Conservation (phyloP, 805 yeast species). For the Dipodascus geniculatus region DNA sequence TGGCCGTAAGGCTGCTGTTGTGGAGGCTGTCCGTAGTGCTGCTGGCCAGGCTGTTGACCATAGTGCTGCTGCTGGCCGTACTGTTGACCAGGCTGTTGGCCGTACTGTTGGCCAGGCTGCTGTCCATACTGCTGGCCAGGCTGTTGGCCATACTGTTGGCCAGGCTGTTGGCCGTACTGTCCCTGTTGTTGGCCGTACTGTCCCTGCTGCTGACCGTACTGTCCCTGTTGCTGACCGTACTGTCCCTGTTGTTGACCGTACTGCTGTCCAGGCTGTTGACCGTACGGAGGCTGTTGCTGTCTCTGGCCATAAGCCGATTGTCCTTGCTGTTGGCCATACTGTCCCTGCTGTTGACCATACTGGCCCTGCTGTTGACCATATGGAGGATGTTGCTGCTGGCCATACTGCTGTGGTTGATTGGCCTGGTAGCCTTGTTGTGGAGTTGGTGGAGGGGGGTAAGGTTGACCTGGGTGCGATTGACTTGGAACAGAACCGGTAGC, state of each 20-base stretch:
- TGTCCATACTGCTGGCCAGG: not conserved
- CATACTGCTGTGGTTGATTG: slow-evolving; percentile 6
- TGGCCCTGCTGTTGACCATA: slow-evolving; percentile 11
- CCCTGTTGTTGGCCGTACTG: slow-evolving; percentile 8
- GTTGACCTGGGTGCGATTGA: slow-evolving; percentile 3
- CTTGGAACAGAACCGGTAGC: slow-evolving; percentile 6
- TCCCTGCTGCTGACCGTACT: slow-evolving; percentile 6
- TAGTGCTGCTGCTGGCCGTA: not conserved
- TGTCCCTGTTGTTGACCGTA: slow-evolving; percentile 7
- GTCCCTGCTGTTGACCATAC: slow-evolving; percentile 7
- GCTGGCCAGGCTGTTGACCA: slow-evolving; percentile 2
- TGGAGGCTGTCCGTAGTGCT: slow-evolving; percentile 10
- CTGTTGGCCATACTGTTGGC: slow-evolving; percentile 5
- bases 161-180: slow-evolving; percentile 5
- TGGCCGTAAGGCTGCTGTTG: slow-evolving; percentile 5
- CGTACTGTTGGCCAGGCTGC: slow-evolving; percentile 6
- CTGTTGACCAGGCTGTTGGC: slow-evolving; percentile 3
- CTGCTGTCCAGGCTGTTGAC: slow-evolving; percentile 7
- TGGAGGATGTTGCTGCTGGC: slow-evolving; percentile 1
- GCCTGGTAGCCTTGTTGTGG: slow-evolving; percentile 1
- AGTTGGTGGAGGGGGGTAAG: slow-evolving; percentile 8
- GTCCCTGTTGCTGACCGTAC: slow-evolving; percentile 1
- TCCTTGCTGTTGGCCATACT: not conserved
- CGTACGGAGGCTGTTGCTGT: slow-evolving; percentile 9
- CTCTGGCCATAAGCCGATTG: slow-evolving; percentile 5